Evolutionary conservation across 306 rosid species (phyloP).

Genomic region (Sphenostylis stenocarpa): DNA sequence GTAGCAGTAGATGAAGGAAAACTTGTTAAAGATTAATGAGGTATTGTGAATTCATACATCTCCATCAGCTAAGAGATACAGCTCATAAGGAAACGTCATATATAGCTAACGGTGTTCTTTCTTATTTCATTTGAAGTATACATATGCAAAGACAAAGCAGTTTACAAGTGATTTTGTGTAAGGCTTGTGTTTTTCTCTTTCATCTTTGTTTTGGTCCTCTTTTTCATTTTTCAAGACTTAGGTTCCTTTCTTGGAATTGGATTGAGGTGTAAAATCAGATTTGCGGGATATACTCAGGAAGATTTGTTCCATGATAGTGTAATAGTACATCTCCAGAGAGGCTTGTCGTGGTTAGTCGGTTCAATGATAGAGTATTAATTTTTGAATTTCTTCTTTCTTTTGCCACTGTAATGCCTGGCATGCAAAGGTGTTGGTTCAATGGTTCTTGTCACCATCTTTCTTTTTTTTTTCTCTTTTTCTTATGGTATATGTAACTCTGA

Average conservation of each 20-base stretch:
- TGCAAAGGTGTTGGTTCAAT: constrained; percentile 53
- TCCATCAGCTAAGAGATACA: constrained; percentile 51
- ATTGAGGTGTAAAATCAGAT: constrained; percentile 88
- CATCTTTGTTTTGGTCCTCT: constrained; percentile 10
- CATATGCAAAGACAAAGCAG: constrained; percentile 63
- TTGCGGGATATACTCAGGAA: constrained; percentile 74
- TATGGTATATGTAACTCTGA: constrained; percentile 56
- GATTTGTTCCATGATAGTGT: constrained; percentile 64
- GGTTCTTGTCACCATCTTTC: constrained; percentile 39
- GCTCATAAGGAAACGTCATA: constrained; percentile 62
- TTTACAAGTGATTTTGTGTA: constrained; percentile 70
- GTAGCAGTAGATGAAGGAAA: constrained; percentile 65
- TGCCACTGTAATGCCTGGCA: constrained; percentile 59
- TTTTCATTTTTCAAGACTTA: constrained; percentile 46
- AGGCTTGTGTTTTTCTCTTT: constrained; percentile 50
- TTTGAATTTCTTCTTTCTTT: constrained; percentile 40
- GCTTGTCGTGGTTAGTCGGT: constrained; percentile 49
- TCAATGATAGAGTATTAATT: constrained; percentile 51
- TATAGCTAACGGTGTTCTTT: constrained; percentile 75
- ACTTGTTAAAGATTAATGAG: constrained; percentile 50
- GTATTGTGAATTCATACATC: constrained; percentile 73
- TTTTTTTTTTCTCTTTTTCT: not conserved
- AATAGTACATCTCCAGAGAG: constrained; percentile 56
- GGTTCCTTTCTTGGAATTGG: constrained; percentile 70
- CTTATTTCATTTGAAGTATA: constrained; percentile 64